Conservation (phyloP, 2,329 filamentous ascomycete genomes). For the Camptophora hylomeconis region DNA sequence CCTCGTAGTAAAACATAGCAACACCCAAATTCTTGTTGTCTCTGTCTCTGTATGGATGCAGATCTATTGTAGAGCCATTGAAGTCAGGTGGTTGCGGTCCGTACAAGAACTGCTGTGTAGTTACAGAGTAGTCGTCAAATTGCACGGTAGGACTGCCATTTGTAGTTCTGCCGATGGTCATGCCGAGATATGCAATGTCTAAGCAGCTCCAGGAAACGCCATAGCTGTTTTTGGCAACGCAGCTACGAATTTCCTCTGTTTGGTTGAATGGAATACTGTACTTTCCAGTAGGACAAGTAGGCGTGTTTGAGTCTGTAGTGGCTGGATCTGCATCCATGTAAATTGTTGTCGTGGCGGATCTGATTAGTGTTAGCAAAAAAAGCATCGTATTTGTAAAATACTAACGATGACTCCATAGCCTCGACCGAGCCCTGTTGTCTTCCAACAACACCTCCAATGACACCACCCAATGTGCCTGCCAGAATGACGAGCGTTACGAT, state of each 20-base stretch:
- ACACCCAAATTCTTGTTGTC: constrained; percentile 44
- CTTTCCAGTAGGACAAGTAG: constrained; percentile 31
- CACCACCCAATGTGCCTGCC: constrained; percentile 38
- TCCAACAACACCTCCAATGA: constrained; percentile 40
- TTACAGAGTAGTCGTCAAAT: constrained; percentile 25
- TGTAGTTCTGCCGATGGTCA: constrained; percentile 20
- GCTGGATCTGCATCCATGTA: constrained; percentile 39
- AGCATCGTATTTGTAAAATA: too few relatives aligned
- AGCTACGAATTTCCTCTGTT: constrained; percentile 35
- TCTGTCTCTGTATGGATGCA: constrained; percentile 45
- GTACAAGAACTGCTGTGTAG: constrained; percentile 37
- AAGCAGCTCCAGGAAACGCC: constrained; percentile 39
- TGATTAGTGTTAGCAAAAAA: constrained; percentile 4
- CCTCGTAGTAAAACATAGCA: constrained; percentile 49
- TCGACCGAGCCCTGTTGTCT: constrained; percentile 21
- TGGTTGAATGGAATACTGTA: constrained; percentile 35
- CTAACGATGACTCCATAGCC: not conserved
- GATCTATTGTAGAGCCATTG: constrained; percentile 26
- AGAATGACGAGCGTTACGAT: constrained; percentile 34
- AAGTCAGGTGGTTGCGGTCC: constrained; percentile 48
- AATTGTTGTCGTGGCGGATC: constrained; percentile 33
- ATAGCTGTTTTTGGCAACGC: constrained; percentile 33
- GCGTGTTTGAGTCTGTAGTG: constrained; percentile 31
- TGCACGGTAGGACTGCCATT: constrained; percentile 21
- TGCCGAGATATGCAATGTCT: constrained; percentile 21